Percentiles rank a stretch among this genome's conserved stretches.
phyloP scores from a whole-genome alignment of 163 green algal species.

The Picocystis sp. region DNA sequence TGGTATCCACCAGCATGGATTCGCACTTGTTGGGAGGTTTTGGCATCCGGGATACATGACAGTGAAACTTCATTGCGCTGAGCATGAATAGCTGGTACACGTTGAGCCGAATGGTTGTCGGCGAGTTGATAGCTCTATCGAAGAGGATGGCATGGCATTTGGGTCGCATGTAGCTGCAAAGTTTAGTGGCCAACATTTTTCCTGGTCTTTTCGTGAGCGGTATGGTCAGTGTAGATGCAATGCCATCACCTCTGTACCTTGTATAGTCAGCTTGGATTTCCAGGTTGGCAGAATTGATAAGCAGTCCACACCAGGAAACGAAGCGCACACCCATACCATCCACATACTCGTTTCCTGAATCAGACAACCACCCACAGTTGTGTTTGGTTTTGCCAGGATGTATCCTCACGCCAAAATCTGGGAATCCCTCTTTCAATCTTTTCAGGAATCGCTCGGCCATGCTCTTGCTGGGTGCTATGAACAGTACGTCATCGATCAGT shows the following conservation, averaged over 20 bases:
- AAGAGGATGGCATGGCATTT: conserved; percentile 72
- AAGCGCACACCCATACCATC: conserved; percentile 21
- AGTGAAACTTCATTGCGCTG: conserved; percentile 78
- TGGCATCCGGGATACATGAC: conserved; percentile 33
- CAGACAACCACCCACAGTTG: conserved; percentile 39
- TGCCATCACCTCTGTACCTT: conserved; percentile 26
- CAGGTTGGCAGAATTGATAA: conserved; percentile 50
- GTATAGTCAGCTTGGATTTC: conserved; percentile 73
- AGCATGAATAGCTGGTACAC: conserved; percentile 71
- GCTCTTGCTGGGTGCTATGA: conserved; percentile 31
- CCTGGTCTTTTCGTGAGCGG: conserved; percentile 3
- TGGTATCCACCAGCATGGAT: conserved; percentile 26
- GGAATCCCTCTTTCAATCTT: conserved; percentile 42
- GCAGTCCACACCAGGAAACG: conserved; percentile 70
- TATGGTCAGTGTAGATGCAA: conserved; percentile 18
- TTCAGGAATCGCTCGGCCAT: conserved; percentile 36
- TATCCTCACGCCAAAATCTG: conserved; percentile 41
- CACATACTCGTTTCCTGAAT: conserved; percentile 11
- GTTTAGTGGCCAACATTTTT: conserved; percentile 12
- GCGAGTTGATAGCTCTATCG: conserved; percentile 55
- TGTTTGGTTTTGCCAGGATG: conserved; percentile 67
- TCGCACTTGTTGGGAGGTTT: conserved; percentile 7
- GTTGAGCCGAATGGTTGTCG: conserved; percentile 54
- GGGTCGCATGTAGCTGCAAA: conserved; percentile 61
- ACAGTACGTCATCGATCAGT: conserved; percentile 55